A percentile compares a stretch with the other conserved stretches of the same genome.
Evolutionary conservation across 495 filamentous ascomycete species (phyloP).

Genomic region (Xylaria intraflava): DNA sequence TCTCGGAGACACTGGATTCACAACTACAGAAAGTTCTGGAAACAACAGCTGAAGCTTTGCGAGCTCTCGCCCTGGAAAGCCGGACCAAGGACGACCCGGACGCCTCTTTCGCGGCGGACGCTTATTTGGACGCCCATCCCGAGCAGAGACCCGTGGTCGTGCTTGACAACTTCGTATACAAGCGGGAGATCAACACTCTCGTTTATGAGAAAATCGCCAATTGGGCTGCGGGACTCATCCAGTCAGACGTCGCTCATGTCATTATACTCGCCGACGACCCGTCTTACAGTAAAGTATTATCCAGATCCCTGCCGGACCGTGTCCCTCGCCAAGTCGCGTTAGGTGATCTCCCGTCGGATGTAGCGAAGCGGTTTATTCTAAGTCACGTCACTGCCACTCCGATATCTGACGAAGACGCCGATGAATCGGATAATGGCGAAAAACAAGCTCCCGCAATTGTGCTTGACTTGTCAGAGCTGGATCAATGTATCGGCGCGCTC

Average conservation of each 20-base stretch:
- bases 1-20: slow-evolving; percentile 87
- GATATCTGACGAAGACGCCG: slow-evolving; percentile 8
- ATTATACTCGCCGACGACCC: slow-evolving; percentile 94
- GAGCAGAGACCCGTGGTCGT: slow-evolving; percentile 80
- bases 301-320: slow-evolving; percentile 81
- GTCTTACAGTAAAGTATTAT: slow-evolving; percentile 79
- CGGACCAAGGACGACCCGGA: slow-evolving; percentile 69
- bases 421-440: slow-evolving; percentile 11
- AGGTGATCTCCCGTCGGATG: slow-evolving; percentile 76
- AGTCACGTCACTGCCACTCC: slow-evolving; percentile 53
- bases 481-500: slow-evolving; percentile 71
- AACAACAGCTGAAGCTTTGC: slow-evolving; percentile 75
- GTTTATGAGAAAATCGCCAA: slow-evolving; percentile 88
- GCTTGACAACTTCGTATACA: slow-evolving; percentile 91
- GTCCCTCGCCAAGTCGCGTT: slow-evolving; percentile 81
- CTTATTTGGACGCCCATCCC: slow-evolving; percentile 87
- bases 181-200: slow-evolving; percentile 60
- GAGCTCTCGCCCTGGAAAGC: slow-evolving; percentile 61
- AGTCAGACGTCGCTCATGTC: slow-evolving; percentile 88
- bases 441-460: slow-evolving; percentile 37
- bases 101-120: slow-evolving; percentile 65
- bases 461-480: slow-evolving; percentile 53
- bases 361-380: slow-evolving; percentile 85
- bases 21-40: slow-evolving; percentile 90
- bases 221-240: slow-evolving; percentile 84